Base-by-base conservation (phyloP, 352 stramenopile species). In the Phytophthora megakarya region DNA sequence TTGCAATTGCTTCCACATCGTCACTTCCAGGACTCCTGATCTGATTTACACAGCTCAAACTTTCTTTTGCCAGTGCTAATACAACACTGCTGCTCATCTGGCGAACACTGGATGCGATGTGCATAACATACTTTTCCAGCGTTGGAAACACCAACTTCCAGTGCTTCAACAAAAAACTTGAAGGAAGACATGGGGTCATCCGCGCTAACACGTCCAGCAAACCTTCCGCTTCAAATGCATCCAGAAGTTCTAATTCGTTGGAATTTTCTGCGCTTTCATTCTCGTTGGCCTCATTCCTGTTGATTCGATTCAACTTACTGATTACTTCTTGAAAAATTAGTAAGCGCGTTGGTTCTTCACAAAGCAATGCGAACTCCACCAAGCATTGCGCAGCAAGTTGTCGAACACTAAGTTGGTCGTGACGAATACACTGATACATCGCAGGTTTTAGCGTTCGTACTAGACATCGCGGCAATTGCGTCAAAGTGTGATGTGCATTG, bases 141-240 rank as follows among this genome's bases (percentile, higher is more conserved):
- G 77, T 91, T 8, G 81, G 79, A 55, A 86, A 90, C 13, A 93
- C 66, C 9, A 90, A 60, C 28, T 76, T 81, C 84, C 84, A 93
- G 53, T 93, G 81, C 48, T 85, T 89, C 32, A 82, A 25, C 6
- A 91, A 58, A 55, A 93, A 93, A 3, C 6, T 10, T 11, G 72
- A 54, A 5, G 81, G 75, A 13, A 91, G 48, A 22, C 47, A 68
- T 1, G 76, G 77, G 0, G 67, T 67, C 11, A 89, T 56, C 26
- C 76, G 73, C 26, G 79, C 72, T 23, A 90, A 53, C 2, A 90
- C 80, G 35, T 90, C 80, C 19, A 93, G 61, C 5, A 89, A 49
- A n/a, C 81, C 81, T 72, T 89, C 81, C 12, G 80, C 80, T 53
- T 87, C 77, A 11, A 70, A 80, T 2, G 78, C 76, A 35, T 85